Base-by-base conservation (phyloP, 495 filamentous ascomycete species). In the Mytilinidion resinicola region DNA sequence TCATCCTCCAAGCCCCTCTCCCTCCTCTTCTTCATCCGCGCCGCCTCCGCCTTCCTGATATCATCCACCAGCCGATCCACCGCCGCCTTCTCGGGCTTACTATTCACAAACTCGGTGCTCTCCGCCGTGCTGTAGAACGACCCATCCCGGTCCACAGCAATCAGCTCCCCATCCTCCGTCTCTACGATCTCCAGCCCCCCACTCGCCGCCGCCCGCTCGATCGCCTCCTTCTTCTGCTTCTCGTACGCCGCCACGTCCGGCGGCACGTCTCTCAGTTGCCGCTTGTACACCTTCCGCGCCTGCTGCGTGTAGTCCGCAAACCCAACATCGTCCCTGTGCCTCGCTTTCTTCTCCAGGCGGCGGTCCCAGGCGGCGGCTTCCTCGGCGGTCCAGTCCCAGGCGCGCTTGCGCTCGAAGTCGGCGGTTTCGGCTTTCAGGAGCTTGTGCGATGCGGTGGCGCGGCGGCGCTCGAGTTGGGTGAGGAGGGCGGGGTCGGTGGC, bases 301-400 rank as follows among this genome's bases (percentile, higher is more conserved):
- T 95, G 89, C 65, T 88, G 85, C 5, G 78, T 77, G 71, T 96
- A 96, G 71, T 97, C 91, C 69, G 88, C 82, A 74, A 97, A 98
- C 4, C 90, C 88, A 39, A 89, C 87, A 68, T 91, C 82, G 62
- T 95, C 88, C 51, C 88, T 82, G 69, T 89, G 88, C 25, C 81
- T 78, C 60, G 83, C 84, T 75, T 91, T 95, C 80, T 95, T 95
- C 58, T 82, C 86, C 75, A 91, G 77, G 19, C 90, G 83, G 72
- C 83, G 85, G 69, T 98, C 93, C 93, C 93, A 98, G 54, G 84
- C 83, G 74, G 96, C 93, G 47, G 82, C 84, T 73, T 98, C 93
- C 25, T 96, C 93, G 14, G 91, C 75, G 0, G 93, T 97, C 91
- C 92, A 97, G 72, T 97, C 95, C 93, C 93, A 97, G 1, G 92